These are phyloP conservation scores for Schizonepeta tenuifolia DNA, from an alignment of 257 asterid genomes.

Conservation along the genomic window DNA sequence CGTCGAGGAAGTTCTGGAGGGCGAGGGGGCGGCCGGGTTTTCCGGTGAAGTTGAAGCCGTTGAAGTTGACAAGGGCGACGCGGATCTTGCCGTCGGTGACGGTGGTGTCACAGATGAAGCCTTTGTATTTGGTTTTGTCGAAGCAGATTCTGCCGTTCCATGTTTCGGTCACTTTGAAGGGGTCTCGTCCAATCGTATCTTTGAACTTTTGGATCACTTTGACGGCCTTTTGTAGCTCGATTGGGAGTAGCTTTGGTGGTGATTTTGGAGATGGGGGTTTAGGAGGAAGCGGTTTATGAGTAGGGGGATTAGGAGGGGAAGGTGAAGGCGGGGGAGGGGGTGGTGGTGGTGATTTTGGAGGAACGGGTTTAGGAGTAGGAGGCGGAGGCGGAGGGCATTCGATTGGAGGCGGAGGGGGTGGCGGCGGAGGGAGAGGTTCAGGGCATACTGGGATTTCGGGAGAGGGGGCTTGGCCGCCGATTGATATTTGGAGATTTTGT, in stretches of 20 bases:
- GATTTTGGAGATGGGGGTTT: background rate
- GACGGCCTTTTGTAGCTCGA: slow-evolving; percentile 32
- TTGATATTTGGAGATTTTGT: slow-evolving; percentile 40
- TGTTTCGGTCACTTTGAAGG: slow-evolving; percentile 22
- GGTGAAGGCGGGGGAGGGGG: slow-evolving; percentile 13
- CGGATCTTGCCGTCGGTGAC: slow-evolving; percentile 18
- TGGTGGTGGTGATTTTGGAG: background rate
- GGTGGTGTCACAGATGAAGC: slow-evolving; percentile 54
- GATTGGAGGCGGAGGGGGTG: background rate
- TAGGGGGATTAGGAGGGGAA: slow-evolving; percentile 14
- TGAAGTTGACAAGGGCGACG: slow-evolving; percentile 58
- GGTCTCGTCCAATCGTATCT: slow-evolving; percentile 33
- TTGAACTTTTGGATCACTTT: slow-evolving; percentile 40
- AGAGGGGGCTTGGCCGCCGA: slow-evolving; percentile 34
- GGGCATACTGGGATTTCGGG: slow-evolving; percentile 30
- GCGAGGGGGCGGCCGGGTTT: background rate
- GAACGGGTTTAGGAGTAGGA: slow-evolving; percentile 1
- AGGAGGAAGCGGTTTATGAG: background rate
- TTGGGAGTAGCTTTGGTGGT: background rate
- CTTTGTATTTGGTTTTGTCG: slow-evolving; percentile 47
- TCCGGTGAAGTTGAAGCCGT: slow-evolving; percentile 28
- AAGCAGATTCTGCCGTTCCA: slow-evolving; percentile 59
- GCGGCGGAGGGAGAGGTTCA: slow-evolving; percentile 22
- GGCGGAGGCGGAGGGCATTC: slow-evolving; percentile 20
- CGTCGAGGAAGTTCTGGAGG: slow-evolving; percentile 32